Base-by-base conservation (phyloP, 192 early-diverging fungal genomes). In the Podila horticola region DNA sequence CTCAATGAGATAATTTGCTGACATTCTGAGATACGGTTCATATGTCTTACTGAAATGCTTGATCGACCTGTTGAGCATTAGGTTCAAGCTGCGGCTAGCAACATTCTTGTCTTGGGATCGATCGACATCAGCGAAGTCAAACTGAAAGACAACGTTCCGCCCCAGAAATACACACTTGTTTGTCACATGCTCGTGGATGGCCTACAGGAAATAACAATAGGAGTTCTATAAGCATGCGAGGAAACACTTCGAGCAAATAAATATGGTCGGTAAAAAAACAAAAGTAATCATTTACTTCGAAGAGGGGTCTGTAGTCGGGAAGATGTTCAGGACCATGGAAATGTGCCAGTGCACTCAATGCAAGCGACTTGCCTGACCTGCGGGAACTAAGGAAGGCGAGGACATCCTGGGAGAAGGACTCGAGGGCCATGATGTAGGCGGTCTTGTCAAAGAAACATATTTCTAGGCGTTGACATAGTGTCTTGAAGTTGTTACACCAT, bases 301-400 rank as follows among this genome's bases (percentile, higher is more conserved):
- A 79, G 41, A 71, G 68, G 17, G 59, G 61, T 64, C 72, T 65
- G 34, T 81, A 81, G 64, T 67, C 66, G 12, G 66, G 65, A 52
- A 64, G 69, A 48, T 82, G 71, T 73, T 82, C 79, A 62, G 61
- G 67, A 70, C 79, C 79, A 69, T 82, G 79, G 72, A 75, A 82
- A 13, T 82, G 79, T 36, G 79, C 66, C 62, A 82, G 41, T 26
- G 60, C 51, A 52, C 79, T 82, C 24, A 82, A 59, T 65, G 3
- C 69, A 13, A 74, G 79, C 58, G 79, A 82, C 67, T 82, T 82
- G 11, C 73, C 72, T 28, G 71, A 82, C 67, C 79, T 67, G 62
- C 62, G 72, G 34, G 79, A 72, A 58, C 67, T 67, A 59, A 74
- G 73, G 62, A 82, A 82, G 67, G 64, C 61, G 67, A 65, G 72